phyloP scores from a whole-genome alignment of 805 yeast genomes.

The Candida vaughaniae region DNA sequence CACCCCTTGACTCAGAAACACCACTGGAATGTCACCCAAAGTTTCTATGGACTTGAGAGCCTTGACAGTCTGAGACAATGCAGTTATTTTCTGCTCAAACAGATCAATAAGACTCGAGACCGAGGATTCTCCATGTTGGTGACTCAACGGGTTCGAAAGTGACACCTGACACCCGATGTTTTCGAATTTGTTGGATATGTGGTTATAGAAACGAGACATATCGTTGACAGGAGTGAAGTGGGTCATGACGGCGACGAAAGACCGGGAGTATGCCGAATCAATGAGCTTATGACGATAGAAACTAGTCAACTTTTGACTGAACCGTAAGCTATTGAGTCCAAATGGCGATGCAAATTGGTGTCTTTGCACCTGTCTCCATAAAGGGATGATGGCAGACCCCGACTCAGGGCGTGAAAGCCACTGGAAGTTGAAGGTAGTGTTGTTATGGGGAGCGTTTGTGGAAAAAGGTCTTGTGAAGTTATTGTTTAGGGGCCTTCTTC shows the following conservation, averaged over 20 bases:
- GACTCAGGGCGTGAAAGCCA: background rate
- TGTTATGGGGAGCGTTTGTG: background rate
- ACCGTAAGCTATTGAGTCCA: background rate
- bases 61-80: background rate
- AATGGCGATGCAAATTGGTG: background rate
- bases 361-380: background rate
- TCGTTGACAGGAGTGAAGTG: conserved; percentile 6
- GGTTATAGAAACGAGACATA: conserved; percentile 9
- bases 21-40: conserved; percentile 3
- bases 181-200: conserved; percentile 8
- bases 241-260: conserved; percentile 1
- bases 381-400: background rate
- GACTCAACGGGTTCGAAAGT: background rate
- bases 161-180: conserved; percentile 9
- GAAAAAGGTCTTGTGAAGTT: background rate
- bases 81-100: conserved; percentile 1
- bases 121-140: background rate
- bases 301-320: conserved; percentile 1
- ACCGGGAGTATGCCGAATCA: background rate
- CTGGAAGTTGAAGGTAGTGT: background rate
- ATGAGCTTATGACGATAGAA: background rate
- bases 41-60: background rate
- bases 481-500: background rate
- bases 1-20: background rate
- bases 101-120: background rate